Evolutionary conservation across 2,329 filamentous ascomycete species (phyloP).

Genomic region (Didymella lethalis): DNA sequence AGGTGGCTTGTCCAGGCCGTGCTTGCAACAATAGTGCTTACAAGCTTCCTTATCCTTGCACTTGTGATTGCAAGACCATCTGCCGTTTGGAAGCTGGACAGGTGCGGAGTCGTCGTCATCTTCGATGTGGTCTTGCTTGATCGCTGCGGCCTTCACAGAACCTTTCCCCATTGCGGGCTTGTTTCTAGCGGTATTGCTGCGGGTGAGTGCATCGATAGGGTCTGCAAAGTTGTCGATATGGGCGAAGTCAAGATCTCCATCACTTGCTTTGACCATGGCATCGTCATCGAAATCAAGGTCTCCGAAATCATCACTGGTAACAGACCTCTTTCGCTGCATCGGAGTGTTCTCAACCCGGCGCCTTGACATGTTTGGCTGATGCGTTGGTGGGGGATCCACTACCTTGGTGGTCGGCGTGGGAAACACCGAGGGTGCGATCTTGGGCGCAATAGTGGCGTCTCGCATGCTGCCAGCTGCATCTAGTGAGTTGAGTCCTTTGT

Average conservation of each 20-base stretch:
- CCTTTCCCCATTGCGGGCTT: conserved; percentile 18
- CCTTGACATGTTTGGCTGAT: conserved; percentile 42
- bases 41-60: conserved; percentile 71
- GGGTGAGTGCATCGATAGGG: conserved; percentile 26
- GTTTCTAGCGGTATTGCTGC: conserved; percentile 34
- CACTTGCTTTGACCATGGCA: conserved; percentile 58
- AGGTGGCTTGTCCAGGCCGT: conserved; percentile 71
- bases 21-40: conserved; percentile 75
- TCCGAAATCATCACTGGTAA: conserved; percentile 59
- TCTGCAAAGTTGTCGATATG: conserved; percentile 62
- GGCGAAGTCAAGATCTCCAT: conserved; percentile 53
- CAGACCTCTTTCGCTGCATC: conserved; percentile 18
- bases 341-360: conserved; percentile 34
- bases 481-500: conserved; percentile 15
- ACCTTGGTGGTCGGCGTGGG: conserved; percentile 33
- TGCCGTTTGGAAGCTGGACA: conserved; percentile 70
- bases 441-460: conserved; percentile 60
- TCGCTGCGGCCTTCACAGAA: conserved; percentile 5
- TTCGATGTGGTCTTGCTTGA: conserved; percentile 8
- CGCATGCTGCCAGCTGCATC: conserved; percentile 63
- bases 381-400: conserved; percentile 21
- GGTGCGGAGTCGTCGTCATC: conserved; percentile 49
- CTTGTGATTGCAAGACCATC: conserved; percentile 75
- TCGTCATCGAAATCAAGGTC: conserved; percentile 62
- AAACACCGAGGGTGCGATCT: conserved; percentile 58